Base-by-base conservation (phyloP, 768 basidiomycete species). In the Trametes cubensis region DNA sequence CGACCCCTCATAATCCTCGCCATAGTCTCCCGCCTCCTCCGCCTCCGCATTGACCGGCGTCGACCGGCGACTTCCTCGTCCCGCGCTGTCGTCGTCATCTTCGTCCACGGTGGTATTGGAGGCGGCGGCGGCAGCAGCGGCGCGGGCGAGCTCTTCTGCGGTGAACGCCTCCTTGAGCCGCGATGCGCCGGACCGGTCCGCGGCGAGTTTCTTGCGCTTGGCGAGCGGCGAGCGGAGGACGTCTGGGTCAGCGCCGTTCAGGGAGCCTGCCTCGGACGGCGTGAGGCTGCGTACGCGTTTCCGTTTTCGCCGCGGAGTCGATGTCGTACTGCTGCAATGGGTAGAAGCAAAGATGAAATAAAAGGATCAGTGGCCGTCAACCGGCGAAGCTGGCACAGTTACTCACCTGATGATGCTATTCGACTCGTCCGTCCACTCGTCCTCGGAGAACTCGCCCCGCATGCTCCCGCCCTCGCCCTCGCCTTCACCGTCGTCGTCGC, bases 151-250 rank as follows among this genome's bases (percentile, higher is more conserved):
- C 51, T 66, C 64, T 39, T 66, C 69, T 10, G 66, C 69, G 5
- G 62, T 64, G 44, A 68, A 48, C 23, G 63, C 84, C 66, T 87
- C 87, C 71, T 92, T 92, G 56, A 91, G 77, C 68, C 79, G 83
- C 18, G 90, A 92, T 58, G 80, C 75, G 52, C 87, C 85, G 14
- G 80, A 80, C 44, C 90, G 83, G 44, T 85, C 86, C 14, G 85
- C 80, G 7, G 81, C 83, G 41, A 92, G 67, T 74, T 87, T 91
- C 78, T 90, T 92, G 73, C 92, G 84, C 75, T 94, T 94, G 20
- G 89, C 84, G 44, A 90, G 78, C 1, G 90, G 90, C 2, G 90
- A 92, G 17, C 85, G 80, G 23, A 86, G 74, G 14, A 70, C 66
- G 67, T 85, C 82, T 39, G 80, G 60, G 38, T 74, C 72, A 18